Base-by-base conservation (phyloP, 2,329 filamentous ascomycete genomes). In the Colletotrichum tabaci region DNA sequence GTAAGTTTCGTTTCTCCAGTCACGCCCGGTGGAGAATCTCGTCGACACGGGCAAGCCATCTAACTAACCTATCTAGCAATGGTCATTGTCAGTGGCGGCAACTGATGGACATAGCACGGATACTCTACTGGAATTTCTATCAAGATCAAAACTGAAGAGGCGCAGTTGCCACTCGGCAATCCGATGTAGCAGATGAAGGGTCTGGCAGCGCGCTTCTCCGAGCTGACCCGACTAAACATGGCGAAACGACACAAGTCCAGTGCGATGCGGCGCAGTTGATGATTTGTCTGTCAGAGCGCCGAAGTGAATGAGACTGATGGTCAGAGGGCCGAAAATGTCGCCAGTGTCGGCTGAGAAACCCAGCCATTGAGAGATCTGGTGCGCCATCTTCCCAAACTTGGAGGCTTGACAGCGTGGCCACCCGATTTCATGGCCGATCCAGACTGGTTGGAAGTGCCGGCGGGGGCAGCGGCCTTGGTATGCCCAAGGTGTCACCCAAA, bases 391-490 rank as follows among this genome's bases (percentile, higher is more conserved):
- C 70, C 16, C 30, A 26, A 47, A 47, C 5, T 61, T 44, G 30
- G 60, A 47, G 55, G 42, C 58, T 55, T 66, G 66, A 61, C 55
- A 71, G 35, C 55, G 42, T 66, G 55, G 60, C 66, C 30, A 12
- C 21, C 53, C 58, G 30, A 18, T 65, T 52, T 61, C 55, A 61
- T 71, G 60, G 66, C 66, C 44, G 47, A 61, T 38, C 40, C 40
- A 46, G 69, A 72, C 60, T 70, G 69, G 60, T 49, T 56, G 18
- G 61, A 50, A 49, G 10, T 42, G 65, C 65, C 47, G 56, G 7
- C 13, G 21, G 30, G 16, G 46, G 50, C n/a, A 16, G 30, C 30
- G 30, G 30, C 30, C 30, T 35, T 35, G 30, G 30, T 35, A 35
- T 35, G 12, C 18, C 12, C n/a, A 62, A 46, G 40, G 65, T 55